Base-by-base conservation (phyloP, 495 filamentous ascomycete species). In the Aspergillus campestris region DNA sequence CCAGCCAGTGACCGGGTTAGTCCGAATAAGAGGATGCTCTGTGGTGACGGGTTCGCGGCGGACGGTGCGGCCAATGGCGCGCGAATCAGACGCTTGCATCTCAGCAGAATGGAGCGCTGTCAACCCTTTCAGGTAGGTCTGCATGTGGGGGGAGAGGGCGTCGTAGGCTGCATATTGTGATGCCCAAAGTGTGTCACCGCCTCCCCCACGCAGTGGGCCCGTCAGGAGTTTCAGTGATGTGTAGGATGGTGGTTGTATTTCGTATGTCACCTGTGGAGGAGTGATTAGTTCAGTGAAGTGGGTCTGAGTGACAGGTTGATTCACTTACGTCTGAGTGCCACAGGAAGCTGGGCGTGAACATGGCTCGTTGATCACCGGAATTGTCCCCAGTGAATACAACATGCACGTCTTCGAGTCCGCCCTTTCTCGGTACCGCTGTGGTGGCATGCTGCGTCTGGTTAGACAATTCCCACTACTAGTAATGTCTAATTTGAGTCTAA, bases 211-310 rank as follows among this genome's bases (percentile, higher is more conserved):
- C 2, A 81, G 73, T 6, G 85, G 84, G 0, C 82, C 84, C 1
- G 77, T 75, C 1, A 88, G 70, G 1, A 89, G 60, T 38, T 84
- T 84, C 31, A 89, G 67, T 5, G 80, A 78, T 6, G 85, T 89
- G 56, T 86, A 86, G 3, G 80, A 83, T 2, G 84, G 84, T n/a
- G 86, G 83, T 55, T 89, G 85, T 31, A 82, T 62, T 58, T 90
- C 86, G 43, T 86, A 87, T 0, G 84, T 83, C 7, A 83, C 77
- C 61, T 82, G 56, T 1, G 53, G 65, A 38, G 13, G 8, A 40
- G 32, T 43, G 31, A 48, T 30, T 54, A 28, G 14, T 2, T 4
- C 18, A 4, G 18, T 4, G 18, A 24, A 24, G 4, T 1, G 4
- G 18, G 18, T 1, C 4, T 24, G 18, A 4, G 18, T 24, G 18